Conservation (phyloP, 371 early-diverging fungal genomes). For the Rhizomucor pusillus region DNA sequence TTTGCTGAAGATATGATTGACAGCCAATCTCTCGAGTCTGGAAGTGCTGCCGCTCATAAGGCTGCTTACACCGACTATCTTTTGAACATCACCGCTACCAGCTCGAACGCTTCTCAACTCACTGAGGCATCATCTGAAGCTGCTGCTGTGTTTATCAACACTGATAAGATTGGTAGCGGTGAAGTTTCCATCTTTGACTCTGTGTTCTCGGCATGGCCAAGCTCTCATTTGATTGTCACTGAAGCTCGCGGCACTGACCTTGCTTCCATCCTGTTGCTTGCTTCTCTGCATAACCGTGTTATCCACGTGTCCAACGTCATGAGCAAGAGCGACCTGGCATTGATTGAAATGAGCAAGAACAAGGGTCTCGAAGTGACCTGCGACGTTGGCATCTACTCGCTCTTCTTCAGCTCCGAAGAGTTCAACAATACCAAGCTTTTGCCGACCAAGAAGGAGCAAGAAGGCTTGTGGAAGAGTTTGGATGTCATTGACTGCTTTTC, state of each 20-base stretch:
- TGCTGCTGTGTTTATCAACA: slow-evolving; percentile 60
- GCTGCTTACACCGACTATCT: slow-evolving; percentile 75
- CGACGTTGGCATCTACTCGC: slow-evolving; percentile 82
- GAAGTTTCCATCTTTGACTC: slow-evolving; percentile 56
- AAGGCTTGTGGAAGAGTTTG: slow-evolving; percentile 79
- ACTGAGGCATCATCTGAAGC: slow-evolving; percentile 38
- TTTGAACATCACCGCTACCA: slow-evolving; percentile 67
- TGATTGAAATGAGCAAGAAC: slow-evolving; percentile 84
- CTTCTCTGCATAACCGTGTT: slow-evolving; percentile 75
- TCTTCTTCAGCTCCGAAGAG: slow-evolving; percentile 68
- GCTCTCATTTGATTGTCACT: slow-evolving; percentile 70
- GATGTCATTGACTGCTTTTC: slow-evolving; percentile 88
- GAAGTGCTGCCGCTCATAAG: slow-evolving; percentile 52
- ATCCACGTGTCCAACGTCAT: slow-evolving; percentile 88
- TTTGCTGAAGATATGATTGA: slow-evolving; percentile 57
- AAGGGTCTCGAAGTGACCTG: slow-evolving; percentile 91
- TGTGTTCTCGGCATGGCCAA: slow-evolving; percentile 78
- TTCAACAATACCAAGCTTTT: slow-evolving; percentile 39
- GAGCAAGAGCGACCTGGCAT: slow-evolving; percentile 74
- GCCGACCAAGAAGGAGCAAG: slow-evolving; percentile 56
- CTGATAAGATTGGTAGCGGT: slow-evolving; percentile 49
- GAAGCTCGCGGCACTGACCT: slow-evolving; percentile 84
- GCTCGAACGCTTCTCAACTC: slow-evolving; percentile 51
- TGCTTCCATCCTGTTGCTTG: slow-evolving; percentile 84
- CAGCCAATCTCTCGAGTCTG: slow-evolving; percentile 48